Conservation (phyloP, 2,329 filamentous ascomycete species). For the Epichloe typhina region DNA sequence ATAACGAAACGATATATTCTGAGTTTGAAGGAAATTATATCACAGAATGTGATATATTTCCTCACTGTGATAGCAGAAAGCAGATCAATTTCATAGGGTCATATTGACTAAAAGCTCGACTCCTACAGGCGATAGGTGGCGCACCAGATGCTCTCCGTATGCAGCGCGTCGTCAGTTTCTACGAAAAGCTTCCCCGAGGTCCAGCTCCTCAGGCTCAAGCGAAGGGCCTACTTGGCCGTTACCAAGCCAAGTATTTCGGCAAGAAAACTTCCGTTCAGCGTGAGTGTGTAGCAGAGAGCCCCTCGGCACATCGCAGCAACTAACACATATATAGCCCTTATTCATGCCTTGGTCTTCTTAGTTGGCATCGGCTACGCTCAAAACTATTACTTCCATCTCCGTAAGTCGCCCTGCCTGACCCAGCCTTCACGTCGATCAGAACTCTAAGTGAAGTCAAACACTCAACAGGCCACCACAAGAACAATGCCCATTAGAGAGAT, state of each 20-base stretch:
- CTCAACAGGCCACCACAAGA: slow-evolving; percentile 90
- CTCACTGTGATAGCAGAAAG: not conserved
- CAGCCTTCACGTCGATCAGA: not conserved
- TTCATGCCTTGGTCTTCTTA: slow-evolving; percentile 71
- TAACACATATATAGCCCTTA: slow-evolving; percentile 49
- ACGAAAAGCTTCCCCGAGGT: slow-evolving; percentile 94
- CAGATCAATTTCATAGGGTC: not conserved
- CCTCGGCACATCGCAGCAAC: slow-evolving; percentile 14
- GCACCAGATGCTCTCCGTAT: slow-evolving; percentile 94
- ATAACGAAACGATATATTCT: not conserved
- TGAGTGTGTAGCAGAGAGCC: slow-evolving; percentile 53
- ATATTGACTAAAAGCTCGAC: slow-evolving; percentile 21
- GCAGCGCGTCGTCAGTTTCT: slow-evolving; percentile 96
- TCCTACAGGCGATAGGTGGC: slow-evolving; percentile 71
- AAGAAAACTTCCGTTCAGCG: slow-evolving; percentile 82
- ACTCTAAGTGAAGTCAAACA: not conserved
- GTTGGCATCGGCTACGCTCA: slow-evolving; percentile 81
- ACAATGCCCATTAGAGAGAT: slow-evolving; percentile 80
- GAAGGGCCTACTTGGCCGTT: slow-evolving; percentile 73
- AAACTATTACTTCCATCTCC: slow-evolving; percentile 99
- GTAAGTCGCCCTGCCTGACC: slow-evolving; percentile 45
- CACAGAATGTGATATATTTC: not conserved
- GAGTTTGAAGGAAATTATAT: not conserved
- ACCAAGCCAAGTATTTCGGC: slow-evolving; percentile 88
- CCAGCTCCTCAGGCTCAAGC: slow-evolving; percentile 71